phyloP scores from a whole-genome alignment of 2,329 filamentous ascomycete genomes.

The Calonectria pteridis region DNA sequence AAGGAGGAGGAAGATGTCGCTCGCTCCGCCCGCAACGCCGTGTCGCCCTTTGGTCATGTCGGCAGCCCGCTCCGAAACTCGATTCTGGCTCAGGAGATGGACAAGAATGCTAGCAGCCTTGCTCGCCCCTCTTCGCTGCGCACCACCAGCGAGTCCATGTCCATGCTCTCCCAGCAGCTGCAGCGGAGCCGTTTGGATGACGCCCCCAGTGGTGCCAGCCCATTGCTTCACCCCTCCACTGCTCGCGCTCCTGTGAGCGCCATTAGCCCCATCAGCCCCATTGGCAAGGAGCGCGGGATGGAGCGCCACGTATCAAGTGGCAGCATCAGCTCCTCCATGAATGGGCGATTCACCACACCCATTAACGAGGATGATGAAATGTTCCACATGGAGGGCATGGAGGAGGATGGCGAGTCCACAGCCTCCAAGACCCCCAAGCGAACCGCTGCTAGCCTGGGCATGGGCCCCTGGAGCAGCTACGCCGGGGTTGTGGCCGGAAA shows the following conservation, averaged over 20 bases:
- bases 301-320: slow-evolving; percentile 72
- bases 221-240: slow-evolving; percentile 64
- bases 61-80: slow-evolving; percentile 75
- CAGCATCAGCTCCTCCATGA: slow-evolving; percentile 67
- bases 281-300: slow-evolving; percentile 57
- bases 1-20: slow-evolving; percentile 67
- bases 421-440: slow-evolving; percentile 62
- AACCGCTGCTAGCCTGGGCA: slow-evolving; percentile 57
- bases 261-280: slow-evolving; percentile 53
- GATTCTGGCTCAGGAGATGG: slow-evolving; percentile 67
- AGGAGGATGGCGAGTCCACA: slow-evolving; percentile 69
- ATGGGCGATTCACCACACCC: slow-evolving; percentile 71
- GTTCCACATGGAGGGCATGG: slow-evolving; percentile 74
- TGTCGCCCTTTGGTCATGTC: slow-evolving; percentile 74
- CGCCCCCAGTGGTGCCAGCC: slow-evolving; percentile 57
- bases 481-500: slow-evolving; percentile 52
- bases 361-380: slow-evolving; percentile 75
- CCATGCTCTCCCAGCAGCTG: slow-evolving; percentile 72
- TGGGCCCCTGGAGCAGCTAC: slow-evolving; percentile 57
- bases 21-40: slow-evolving; percentile 51
- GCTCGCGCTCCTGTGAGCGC: slow-evolving; percentile 55
- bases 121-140: slow-evolving; percentile 55
- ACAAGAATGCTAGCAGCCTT: slow-evolving; percentile 53
- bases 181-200: slow-evolving; percentile 69
- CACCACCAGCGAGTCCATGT: slow-evolving; percentile 65